Conservation (phyloP, 2,329 filamentous ascomycete species). For the Venturia pyrina region DNA sequence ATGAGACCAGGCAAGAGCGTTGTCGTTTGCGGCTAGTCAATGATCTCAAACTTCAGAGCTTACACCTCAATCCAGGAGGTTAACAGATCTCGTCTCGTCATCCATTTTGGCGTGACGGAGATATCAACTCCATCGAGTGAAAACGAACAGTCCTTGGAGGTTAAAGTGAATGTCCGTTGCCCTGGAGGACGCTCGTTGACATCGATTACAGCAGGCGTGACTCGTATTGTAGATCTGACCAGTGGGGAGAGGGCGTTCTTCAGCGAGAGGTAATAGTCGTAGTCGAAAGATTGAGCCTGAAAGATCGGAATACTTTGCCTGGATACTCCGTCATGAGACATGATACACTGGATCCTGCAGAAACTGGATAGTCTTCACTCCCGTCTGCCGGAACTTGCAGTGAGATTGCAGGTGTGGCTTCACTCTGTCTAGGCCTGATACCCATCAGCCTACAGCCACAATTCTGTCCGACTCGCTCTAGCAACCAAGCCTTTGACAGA, state of each 20-base stretch:
- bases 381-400: neutral
- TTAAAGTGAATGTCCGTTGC: neutral
- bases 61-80: neutral
- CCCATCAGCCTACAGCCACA: too few species aligned
- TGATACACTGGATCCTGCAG: neutral
- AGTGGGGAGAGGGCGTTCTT: neutral
- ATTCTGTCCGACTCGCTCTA: too few species aligned
- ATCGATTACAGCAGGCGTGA: neutral
- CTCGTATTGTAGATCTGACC: neutral
- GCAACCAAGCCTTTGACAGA: too few species aligned
- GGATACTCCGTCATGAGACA: neutral
- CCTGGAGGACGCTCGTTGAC: neutral
- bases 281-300: neutral
- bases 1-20: neutral
- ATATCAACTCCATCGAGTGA: neutral
- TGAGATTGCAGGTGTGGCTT: neutral
- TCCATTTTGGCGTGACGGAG: neutral
- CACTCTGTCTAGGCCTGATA: too few species aligned
- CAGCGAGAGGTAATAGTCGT: neutral
- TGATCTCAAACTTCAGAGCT: neutral
- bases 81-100: neutral
- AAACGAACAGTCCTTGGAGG: neutral
- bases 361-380: neutral
- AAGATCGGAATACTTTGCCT: neutral
- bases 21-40: neutral